These are phyloP conservation scores for Hirschioporus abietinus DNA, from an alignment of 768 basidiomycete genomes.

Conservation along the genomic window DNA sequence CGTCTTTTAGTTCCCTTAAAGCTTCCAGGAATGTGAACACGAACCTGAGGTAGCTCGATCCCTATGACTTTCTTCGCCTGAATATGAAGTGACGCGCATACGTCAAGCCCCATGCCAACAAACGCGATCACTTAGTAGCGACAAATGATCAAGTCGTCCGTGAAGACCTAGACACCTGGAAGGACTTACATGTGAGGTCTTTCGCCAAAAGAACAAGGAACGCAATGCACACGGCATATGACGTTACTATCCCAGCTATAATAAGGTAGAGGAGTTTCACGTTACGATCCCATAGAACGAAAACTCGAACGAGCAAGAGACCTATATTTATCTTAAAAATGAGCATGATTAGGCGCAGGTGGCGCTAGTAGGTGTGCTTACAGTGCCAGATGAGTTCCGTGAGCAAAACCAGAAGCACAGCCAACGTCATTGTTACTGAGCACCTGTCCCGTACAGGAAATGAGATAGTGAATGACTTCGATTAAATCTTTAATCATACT, in stretches of 20 bases:
- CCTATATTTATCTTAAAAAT: background rate
- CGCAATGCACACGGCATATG: background rate
- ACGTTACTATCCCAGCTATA: background rate
- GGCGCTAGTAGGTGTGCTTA: too few relatives aligned
- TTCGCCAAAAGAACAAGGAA: background rate
- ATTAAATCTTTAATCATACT: too few relatives aligned
- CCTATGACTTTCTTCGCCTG: background rate
- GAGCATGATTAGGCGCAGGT: background rate
- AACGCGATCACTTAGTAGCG: background rate
- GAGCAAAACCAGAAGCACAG: background rate
- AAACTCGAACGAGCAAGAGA: background rate
- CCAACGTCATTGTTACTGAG: background rate
- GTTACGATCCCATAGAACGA: background rate
- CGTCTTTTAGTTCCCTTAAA: background rate
- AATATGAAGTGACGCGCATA: background rate
- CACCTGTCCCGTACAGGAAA: background rate
- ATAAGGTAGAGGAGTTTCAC: background rate
- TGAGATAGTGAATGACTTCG: too few relatives aligned
- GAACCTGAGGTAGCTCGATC: background rate
- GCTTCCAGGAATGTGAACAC: too few relatives aligned
- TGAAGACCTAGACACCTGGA: background rate
- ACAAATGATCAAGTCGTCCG: background rate
- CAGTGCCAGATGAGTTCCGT: background rate
- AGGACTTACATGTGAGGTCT: background rate
- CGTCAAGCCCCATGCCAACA: background rate